Base-by-base conservation (phyloP, 495 filamentous ascomycete genomes). In the Hypoxylon fuscum region DNA sequence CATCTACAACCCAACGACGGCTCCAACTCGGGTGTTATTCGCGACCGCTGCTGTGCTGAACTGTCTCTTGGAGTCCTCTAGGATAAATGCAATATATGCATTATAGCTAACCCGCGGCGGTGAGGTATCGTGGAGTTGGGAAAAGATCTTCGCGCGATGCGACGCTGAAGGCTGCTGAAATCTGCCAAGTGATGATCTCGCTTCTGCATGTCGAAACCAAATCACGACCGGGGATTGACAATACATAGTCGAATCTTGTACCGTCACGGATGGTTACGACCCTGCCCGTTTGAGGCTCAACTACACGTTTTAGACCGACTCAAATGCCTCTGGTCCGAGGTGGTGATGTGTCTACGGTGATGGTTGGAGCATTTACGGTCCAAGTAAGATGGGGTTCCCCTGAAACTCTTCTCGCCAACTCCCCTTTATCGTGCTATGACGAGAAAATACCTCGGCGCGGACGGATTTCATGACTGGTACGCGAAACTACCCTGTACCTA, bases 321-420 rank as follows among this genome's bases (percentile, higher is more conserved):
- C 15, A 40, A 47, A 37, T 35, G 8, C 40, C 55, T 31, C 46
- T 54, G 32, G 48, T 12, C 58, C 41, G 53, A 48, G 37, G 35
- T 66, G 52, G 46, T 66, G 56, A 57, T 56, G 56, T 34, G 56
- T 61, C 22, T 6, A 38, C n/a, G 48, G 54, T 44, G 14, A 14
- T 66, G 63, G 63, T 66, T 66, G 63, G 63, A 57, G 51, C 57
- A 49, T 66, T 54, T 66, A 66, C 63, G 63, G 48, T 37, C 17
- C 3, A 38, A 40, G 53, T 58, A 45, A 55, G 63, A 61, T 42
- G 48, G 63, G 57, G 25, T 44, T 38, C 41, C 46, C 63, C 57
- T 62, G 63, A 61, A 66, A 66, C 41, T 34, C 14, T 2, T 1
- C 40, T 54, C 55, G 40, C 56, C 63, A 34, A 31, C 12, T 9